Base-by-base conservation (phyloP, 768 basidiomycete species). In the Auriscalpium orientale region DNA sequence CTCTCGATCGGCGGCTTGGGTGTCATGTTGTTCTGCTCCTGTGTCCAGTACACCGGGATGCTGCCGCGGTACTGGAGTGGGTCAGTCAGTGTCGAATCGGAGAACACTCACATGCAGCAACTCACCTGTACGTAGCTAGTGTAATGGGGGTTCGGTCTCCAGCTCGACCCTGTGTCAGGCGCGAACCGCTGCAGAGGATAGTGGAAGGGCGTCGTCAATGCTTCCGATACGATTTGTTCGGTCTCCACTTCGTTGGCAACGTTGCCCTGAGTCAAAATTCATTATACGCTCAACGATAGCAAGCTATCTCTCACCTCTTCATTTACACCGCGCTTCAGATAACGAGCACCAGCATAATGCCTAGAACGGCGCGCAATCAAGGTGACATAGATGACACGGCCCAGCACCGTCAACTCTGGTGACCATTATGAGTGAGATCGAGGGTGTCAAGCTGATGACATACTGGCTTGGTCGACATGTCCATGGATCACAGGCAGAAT, bases 241-340 rank as follows among this genome's bases (percentile, higher is more conserved):
- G 94, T 97, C 71, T 99, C 97, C 2, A 99, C 97, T 69, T 98
- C 97, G 66, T 99, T 99, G 3, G 95, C 95, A 10, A 98, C 95
- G 66, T 95, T 92, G 3, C 97, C 97, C 93, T 97, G 45, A 7
- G 8, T 1, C 8, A 16, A 22, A 13, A 12, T 50, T 34, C 44
- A 6, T 45, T 40, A 33, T 12, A 9, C 4, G 9, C 21, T 15
- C 36, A 44, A 21, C 34, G 15, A 33, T n/a, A 18, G 1, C 2
- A 22, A 15, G 18, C 2, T 46, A 13, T 13, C 21, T 56, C 70
- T 28, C 48, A 92, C 94, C 77, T 95, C 84, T 59, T 93, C 89
- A 62, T 97, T 98, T 21, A 93, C 91, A 3, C 97, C 97, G 54
- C 97, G 82, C 51, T 93, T 97, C 22, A 97, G 72, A 71, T 94